A percentile compares a stretch with the other conserved stretches of the same genome.
Conservation (phyloP, 257 asterid species). For the Fraxinus excelsior region DNA sequence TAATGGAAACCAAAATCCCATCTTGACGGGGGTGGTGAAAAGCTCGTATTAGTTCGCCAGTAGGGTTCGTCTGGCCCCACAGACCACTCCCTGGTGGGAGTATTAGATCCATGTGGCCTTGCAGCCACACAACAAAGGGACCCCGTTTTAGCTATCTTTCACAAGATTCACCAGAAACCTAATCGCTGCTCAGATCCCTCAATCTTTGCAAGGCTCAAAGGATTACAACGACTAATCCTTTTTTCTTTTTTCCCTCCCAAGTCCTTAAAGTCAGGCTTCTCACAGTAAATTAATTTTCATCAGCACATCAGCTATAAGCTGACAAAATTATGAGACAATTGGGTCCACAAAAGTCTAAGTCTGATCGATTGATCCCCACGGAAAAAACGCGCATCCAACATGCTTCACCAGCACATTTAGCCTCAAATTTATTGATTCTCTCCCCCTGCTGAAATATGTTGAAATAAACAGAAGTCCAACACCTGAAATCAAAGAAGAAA, state of each 20-base stretch:
- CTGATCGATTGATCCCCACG: background rate
- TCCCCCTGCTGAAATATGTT: conserved; percentile 11
- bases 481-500: background rate
- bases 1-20: conserved; percentile 83
- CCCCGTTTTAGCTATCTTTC: conserved; percentile 98
- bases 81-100: conserved; percentile 91
- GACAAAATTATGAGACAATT: background rate
- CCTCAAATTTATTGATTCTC: conserved; percentile 7
- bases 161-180: conserved; percentile 38
- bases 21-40: conserved; percentile 94
- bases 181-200: conserved; percentile 28
- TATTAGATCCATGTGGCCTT: conserved; percentile 97
- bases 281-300: conserved; percentile 1
- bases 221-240: conserved; percentile 19
- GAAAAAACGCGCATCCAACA: background rate
- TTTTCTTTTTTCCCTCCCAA: background rate
- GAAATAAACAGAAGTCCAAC: background rate
- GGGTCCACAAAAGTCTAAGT: background rate
- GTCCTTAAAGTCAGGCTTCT: conserved; percentile 8
- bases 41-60: conserved; percentile 93
- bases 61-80: conserved; percentile 93
- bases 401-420: conserved; percentile 1
- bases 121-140: conserved; percentile 99
- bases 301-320: background rate
- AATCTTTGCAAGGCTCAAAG: conserved; percentile 25